Evolutionary conservation across 1,284 basidiomycete species (phyloP).

Genomic region (Gastroboletus turbinatus): DNA sequence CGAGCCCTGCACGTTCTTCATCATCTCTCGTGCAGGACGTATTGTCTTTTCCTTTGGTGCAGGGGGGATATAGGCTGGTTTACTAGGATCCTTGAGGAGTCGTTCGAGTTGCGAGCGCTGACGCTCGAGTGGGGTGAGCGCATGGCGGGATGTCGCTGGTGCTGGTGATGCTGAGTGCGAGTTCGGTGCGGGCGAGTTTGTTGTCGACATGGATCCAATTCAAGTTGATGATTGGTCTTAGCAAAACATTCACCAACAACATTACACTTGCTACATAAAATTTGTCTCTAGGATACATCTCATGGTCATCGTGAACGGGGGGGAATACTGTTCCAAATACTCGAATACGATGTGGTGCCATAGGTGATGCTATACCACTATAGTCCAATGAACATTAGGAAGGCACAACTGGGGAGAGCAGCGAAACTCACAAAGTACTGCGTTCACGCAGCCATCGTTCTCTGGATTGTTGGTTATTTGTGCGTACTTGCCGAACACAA

Average conservation of each 20-base stretch:
- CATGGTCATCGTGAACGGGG: neutral
- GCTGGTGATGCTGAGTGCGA: conserved; percentile 34
- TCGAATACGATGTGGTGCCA: neutral
- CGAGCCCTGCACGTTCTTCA: conserved; percentile 97
- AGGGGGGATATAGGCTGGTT: conserved; percentile 74
- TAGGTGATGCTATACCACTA: conserved; percentile 25
- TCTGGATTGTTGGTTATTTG: conserved; percentile 97
- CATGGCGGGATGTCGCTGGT: conserved; percentile 55
- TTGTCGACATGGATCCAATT: conserved; percentile 25
- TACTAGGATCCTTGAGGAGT: conserved; percentile 84
- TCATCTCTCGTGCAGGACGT: conserved; percentile 86
- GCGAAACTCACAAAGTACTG: conserved; percentile 73
- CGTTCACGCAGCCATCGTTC: conserved; percentile 96
- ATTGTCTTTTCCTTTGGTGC: conserved; percentile 78
- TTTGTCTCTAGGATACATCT: conserved; percentile 15
- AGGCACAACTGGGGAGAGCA: neutral
- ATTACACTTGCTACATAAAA: conserved; percentile 15
- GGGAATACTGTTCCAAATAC: neutral
- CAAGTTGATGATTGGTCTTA: neutral
- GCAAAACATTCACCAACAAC: conserved; percentile 26
- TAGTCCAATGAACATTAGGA: conserved; percentile 6
- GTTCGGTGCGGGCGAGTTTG: conserved; percentile 28
- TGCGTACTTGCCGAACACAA: conserved; percentile 90
- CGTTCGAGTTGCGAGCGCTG: conserved; percentile 80
- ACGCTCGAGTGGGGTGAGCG: conserved; percentile 66